Evolutionary conservation across 2,329 filamentous ascomycete genomes (phyloP), one percentile per base, ranked within the genome.

Genomic region (Colletotrichum echinochloae): DNA sequence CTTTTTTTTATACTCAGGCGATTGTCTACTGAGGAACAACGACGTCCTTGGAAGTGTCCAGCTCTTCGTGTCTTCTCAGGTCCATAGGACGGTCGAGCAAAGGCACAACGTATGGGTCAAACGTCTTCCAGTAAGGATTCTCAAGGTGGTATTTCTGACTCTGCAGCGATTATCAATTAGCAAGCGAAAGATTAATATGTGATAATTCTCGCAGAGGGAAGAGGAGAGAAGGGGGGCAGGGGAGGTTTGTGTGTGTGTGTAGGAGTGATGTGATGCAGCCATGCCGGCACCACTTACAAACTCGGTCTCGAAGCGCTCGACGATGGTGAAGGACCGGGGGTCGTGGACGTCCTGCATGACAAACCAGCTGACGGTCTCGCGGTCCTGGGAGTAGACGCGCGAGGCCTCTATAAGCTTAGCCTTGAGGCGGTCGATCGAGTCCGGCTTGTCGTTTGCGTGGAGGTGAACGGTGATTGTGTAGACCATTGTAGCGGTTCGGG

Each of bases 371-470:
- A 91, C 76, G 0, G 88, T 93, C 83, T 94, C 92, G 77, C 88
- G 88, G 82, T 94, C 92, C 73, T 92, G 85, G 73, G 86, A 88
- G 82, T 94, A 94, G 73, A 94, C 86, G 72, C 89, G 86, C 70
- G 90, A 90, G n/a, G 92, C 92, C 79, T 94, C 92, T 77, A 91
- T 87, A 67, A 94, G 88, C 83, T 94, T 94, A 67, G 88, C 88
- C 76, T 89, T 88, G 69, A 94, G 83, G 80, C 91, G 92, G 72
- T 84, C 82, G 81, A 93, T 90, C 77, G 84, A 85, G 65, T 89
- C 87, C 16, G 85, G 81, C 76, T 92, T 87, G 67, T 89, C 85
- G 77, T 93, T 93, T 73, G 91, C 90, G 82, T 91, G 89, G 73
- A 94, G 85, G 79, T 91, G 89, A 59, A 91, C 89, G 74, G 90